A percentile compares a stretch with the other conserved stretches of the same genome.
Conservation (phyloP, 2,329 filamentous ascomycete genomes). For the Curvularia hawaiiensis region DNA sequence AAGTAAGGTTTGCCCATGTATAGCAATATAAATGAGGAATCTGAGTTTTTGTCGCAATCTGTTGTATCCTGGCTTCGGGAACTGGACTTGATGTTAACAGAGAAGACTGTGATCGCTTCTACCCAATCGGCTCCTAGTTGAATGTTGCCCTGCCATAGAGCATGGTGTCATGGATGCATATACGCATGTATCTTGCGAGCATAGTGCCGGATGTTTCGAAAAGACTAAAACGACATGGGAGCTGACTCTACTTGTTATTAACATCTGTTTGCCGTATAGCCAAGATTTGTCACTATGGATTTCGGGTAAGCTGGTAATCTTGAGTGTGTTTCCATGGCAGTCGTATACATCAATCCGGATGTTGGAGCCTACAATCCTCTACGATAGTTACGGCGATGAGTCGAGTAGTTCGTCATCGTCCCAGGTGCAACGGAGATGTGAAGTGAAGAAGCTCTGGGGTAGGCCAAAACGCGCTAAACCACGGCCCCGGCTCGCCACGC, state of each 20-base stretch:
- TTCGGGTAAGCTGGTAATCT: neutral
- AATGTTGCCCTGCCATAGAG: neutral
- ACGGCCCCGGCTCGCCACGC: neutral
- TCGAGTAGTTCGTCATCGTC: neutral
- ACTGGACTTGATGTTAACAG: neutral
- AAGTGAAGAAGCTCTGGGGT: neutral
- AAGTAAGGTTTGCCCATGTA: constrained; percentile 17
- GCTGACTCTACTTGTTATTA: neutral
- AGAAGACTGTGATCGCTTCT: neutral
- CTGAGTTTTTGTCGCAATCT: neutral
- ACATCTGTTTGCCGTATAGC: neutral
- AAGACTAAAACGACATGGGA: neutral
- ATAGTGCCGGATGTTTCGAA: neutral
- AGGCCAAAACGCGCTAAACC: neutral
- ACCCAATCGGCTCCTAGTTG: neutral
- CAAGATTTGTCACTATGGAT: neutral
- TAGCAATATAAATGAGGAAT: neutral
- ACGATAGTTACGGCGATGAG: neutral
- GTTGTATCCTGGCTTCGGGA: neutral
- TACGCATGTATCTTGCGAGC: neutral
- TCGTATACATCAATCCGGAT: neutral
- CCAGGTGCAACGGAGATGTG: neutral
- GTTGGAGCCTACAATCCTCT: neutral
- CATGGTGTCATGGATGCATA: neutral
- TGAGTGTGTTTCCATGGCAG: neutral